Conservation (phyloP, 352 stramenopile genomes). For the Phytopythium ostracodes region DNA sequence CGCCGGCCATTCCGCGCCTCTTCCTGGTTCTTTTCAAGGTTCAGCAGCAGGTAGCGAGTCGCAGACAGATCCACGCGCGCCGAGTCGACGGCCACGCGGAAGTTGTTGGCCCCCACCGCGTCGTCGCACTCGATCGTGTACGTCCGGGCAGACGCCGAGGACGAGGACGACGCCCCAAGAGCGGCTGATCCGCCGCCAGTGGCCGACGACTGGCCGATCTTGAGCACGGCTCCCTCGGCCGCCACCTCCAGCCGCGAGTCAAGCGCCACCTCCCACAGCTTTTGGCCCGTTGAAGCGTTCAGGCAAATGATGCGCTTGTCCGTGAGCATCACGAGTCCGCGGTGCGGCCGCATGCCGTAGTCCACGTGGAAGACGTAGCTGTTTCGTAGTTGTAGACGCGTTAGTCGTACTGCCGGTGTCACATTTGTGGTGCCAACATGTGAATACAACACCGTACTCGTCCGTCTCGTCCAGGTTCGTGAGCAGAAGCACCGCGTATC, state of each 20-base stretch:
- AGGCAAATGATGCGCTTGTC: slow-evolving; percentile 82
- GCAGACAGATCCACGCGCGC: slow-evolving; percentile 67
- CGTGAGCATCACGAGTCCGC: slow-evolving; percentile 70
- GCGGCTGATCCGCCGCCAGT: slow-evolving; percentile 8
- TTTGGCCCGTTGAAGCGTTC: slow-evolving; percentile 66
- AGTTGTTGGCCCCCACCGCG: slow-evolving; percentile 54
- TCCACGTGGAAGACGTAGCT: slow-evolving; percentile 85
- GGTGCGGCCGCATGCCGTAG: slow-evolving; percentile 60
- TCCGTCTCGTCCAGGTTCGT: slow-evolving; percentile 73
- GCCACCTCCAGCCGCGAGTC: slow-evolving; percentile 72
- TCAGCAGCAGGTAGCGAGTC: slow-evolving; percentile 76
- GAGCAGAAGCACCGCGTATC: slow-evolving; percentile 72
- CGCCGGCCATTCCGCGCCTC: slow-evolving; percentile 33
- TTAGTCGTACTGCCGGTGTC: background rate
- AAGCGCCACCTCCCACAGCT: slow-evolving; percentile 77
- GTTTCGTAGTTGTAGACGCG: background rate
- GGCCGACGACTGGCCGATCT: slow-evolving; percentile 45
- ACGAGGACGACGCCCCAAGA: slow-evolving; percentile 6
- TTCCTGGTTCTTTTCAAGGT: slow-evolving; percentile 79
- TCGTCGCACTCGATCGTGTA: slow-evolving; percentile 78
- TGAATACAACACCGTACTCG: slow-evolving; percentile 78
- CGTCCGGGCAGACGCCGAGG: slow-evolving; percentile 25
- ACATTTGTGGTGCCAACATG: slow-evolving; percentile 25
- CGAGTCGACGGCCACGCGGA: slow-evolving; percentile 75
- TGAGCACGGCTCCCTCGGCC: slow-evolving; percentile 31